Conservation (phyloP, 2,329 filamentous ascomycete species). For the Bipolaris gigantea region DNA sequence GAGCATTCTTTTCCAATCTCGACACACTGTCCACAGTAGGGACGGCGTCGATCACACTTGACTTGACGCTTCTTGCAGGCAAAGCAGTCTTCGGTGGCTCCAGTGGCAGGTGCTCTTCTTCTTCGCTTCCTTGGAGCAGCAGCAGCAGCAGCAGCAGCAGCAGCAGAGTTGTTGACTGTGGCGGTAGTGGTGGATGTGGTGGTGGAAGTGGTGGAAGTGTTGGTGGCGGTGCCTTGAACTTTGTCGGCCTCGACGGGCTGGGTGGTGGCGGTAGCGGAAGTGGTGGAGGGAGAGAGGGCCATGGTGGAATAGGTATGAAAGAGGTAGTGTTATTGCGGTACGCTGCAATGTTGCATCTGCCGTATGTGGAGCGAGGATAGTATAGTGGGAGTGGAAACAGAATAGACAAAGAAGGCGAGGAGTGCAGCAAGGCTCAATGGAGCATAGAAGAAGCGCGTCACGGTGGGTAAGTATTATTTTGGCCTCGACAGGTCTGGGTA, state of each 20-base stretch:
- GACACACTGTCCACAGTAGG: constrained; percentile 93
- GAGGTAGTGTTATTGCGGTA: constrained; percentile 26
- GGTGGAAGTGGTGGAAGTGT: constrained; percentile 3
- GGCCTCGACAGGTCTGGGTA: constrained; percentile 30
- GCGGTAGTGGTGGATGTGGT: constrained; percentile 29
- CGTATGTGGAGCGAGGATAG: constrained; percentile 37
- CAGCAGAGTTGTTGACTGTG: constrained; percentile 18
- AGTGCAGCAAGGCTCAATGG: constrained; percentile 38
- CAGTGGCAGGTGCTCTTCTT: constrained; percentile 83
- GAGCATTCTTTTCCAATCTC: constrained; percentile 90
- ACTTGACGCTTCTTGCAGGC: constrained; percentile 81
- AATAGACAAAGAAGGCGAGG: constrained; percentile 43
- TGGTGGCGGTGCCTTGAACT: constrained; percentile 32
- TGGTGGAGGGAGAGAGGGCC: constrained; percentile 39
- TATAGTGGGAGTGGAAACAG: constrained; percentile 31
- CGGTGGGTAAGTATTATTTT: constrained; percentile 47
- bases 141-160: constrained; percentile 36
- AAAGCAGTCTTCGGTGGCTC: constrained; percentile 93
- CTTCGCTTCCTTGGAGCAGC: constrained; percentile 64
- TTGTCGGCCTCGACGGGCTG: constrained; percentile 41
- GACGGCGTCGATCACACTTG: constrained; percentile 87
- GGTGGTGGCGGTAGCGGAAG: constrained; percentile 35
- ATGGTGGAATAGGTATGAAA: constrained; percentile 27
- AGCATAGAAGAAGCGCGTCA: constrained; percentile 42
- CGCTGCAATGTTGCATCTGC: constrained; percentile 36